Percentiles rank a stretch among this genome's conserved stretches.
Conservation (phyloP, 2,329 filamentous ascomycete genomes). For the Ascosphaera pollenicola region DNA sequence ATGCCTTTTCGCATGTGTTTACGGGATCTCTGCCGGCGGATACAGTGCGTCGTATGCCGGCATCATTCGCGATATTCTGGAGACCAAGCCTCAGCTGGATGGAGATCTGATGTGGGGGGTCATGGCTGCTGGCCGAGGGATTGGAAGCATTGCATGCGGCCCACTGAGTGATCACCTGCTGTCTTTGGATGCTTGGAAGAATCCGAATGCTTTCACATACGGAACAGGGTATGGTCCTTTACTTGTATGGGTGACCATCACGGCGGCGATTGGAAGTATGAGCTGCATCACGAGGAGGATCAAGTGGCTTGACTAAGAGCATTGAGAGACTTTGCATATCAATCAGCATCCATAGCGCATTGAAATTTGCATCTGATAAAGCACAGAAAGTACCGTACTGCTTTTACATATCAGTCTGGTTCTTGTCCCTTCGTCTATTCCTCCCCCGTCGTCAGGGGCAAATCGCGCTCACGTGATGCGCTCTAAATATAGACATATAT, state of each 20-base stretch:
- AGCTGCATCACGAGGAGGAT: conserved; percentile 1
- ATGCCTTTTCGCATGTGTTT: conserved; percentile 19
- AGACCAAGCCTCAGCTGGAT: conserved; percentile 17
- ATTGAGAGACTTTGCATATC: no score
- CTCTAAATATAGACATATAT: neutral
- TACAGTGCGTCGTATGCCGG: conserved; percentile 24
- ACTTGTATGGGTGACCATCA: conserved; percentile 21
- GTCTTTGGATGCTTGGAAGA: conserved; percentile 13
- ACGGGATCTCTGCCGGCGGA: conserved; percentile 24
- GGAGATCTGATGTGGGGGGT: conserved; percentile 27
- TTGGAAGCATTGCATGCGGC: conserved; percentile 29
- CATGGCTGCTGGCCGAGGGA: conserved; percentile 26
- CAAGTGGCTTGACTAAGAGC: neutral
- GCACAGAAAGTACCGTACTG: no score
- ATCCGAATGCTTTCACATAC: conserved; percentile 18
- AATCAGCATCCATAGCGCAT: no score
- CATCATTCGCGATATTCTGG: conserved; percentile 21
- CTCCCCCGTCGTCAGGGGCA: no score
- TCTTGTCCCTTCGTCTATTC: no score
- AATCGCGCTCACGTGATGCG: no score
- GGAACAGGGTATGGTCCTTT: conserved; percentile 21
- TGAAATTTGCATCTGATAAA: no score
- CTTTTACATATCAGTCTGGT: no score
- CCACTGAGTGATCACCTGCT: conserved; percentile 28
- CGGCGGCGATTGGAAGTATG: conserved; percentile 9